phyloP scores from a whole-genome alignment of 371 early-diverging fungal species.

The Chytridium lagenaria region DNA sequence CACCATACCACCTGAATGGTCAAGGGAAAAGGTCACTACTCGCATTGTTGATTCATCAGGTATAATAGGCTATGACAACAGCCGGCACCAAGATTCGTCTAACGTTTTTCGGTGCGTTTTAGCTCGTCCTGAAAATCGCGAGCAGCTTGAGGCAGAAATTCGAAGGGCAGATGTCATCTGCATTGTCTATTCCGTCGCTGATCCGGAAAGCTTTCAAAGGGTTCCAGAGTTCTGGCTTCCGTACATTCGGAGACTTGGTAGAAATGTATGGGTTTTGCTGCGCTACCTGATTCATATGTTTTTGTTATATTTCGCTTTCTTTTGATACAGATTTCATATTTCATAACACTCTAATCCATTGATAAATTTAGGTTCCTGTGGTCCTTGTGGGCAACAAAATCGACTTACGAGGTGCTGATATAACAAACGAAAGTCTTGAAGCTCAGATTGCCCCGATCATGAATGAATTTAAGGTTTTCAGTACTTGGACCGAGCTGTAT shows the following conservation, averaged over 20 bases:
- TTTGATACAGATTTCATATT: too few relatives aligned
- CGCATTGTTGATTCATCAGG: conserved; percentile 95
- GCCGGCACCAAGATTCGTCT: not conserved
- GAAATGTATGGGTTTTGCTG: too few relatives aligned
- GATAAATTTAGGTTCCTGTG: conserved; percentile 94
- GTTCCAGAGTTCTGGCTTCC: conserved; percentile 92
- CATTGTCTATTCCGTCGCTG: conserved; percentile 91
- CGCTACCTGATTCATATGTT: too few relatives aligned
- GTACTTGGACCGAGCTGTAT: not conserved
- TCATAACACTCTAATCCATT: too few relatives aligned
- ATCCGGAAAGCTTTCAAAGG: conserved; percentile 81
- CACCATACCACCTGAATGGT: conserved; percentile 97
- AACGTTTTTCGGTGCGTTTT: not conserved
- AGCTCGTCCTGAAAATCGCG: conserved; percentile 87
- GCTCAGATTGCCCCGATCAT: conserved; percentile 94
- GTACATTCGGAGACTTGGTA: conserved; percentile 84
- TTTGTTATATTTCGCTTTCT: too few relatives aligned
- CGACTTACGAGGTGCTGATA: conserved; percentile 83
- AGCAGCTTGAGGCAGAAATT: conserved; percentile 86
- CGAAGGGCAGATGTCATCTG: conserved; percentile 95
- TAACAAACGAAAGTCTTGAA: conserved; percentile 81
- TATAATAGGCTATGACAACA: conserved; percentile 32
- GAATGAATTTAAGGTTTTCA: conserved; percentile 91
- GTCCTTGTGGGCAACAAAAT: conserved; percentile 97
- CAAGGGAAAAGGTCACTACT: conserved; percentile 94